Conservation (phyloP, 169 alveolate species). For the Pseudocohnilembus persalinus region DNA sequence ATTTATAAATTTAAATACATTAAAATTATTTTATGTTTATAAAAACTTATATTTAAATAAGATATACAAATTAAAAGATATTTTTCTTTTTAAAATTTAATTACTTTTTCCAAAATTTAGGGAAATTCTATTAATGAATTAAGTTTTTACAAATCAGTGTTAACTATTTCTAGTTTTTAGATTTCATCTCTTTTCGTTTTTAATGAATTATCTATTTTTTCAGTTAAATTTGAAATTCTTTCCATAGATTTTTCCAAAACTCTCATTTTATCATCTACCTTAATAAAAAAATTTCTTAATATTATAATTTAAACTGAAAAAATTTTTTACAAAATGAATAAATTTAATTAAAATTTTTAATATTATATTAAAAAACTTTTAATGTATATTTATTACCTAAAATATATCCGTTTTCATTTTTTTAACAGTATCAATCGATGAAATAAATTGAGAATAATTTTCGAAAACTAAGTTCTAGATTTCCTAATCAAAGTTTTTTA, state of each 20-base stretch:
- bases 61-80: too few relatives aligned
- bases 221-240: slow-evolving; percentile 42
- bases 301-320: too few relatives aligned
- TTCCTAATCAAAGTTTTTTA: slow-evolving; percentile 69
- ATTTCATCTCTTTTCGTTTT: slow-evolving; percentile 64
- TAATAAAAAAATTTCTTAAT: slow-evolving; percentile 28
- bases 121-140: slow-evolving; percentile 59
- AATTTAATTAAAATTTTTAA: too few relatives aligned
- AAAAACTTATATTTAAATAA: too few relatives aligned
- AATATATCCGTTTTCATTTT: slow-evolving; percentile 59
- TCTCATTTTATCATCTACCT: slow-evolving; percentile 47
- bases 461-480: slow-evolving; percentile 88
- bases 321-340: too few relatives aligned
- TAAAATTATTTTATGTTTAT: too few relatives aligned
- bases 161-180: slow-evolving; percentile 56
- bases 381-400: not conserved
- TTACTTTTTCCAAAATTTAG: slow-evolving; percentile 40
- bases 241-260: slow-evolving; percentile 37
- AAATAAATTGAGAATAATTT: slow-evolving; percentile 85
- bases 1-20: too few relatives aligned
- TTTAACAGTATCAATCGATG: slow-evolving; percentile 85
- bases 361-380: not conserved
- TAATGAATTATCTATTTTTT: slow-evolving; percentile 51
- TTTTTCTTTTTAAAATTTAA: too few relatives aligned
- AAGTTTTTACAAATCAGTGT: slow-evolving; percentile 54